Conservation (phyloP, 768 basidiomycete species). For the Cystobasidium tubakii region DNA sequence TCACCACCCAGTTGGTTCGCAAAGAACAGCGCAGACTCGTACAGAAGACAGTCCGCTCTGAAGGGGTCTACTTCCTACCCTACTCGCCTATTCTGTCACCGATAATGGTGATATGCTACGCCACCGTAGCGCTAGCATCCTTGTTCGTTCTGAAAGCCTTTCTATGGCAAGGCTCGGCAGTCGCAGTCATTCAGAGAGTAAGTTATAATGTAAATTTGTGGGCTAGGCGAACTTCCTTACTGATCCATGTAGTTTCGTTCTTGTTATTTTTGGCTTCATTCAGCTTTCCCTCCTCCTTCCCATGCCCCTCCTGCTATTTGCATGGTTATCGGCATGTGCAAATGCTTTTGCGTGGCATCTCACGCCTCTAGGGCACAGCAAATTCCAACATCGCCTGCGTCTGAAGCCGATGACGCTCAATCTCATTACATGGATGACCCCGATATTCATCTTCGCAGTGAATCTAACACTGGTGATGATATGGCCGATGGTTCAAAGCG, state of each 20-base stretch:
- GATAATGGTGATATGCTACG: conserved; percentile 23
- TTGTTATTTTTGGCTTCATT: no score
- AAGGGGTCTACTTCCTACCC: conserved; percentile 22
- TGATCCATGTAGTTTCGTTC: no score
- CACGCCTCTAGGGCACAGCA: conserved; percentile 7
- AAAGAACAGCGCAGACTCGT: conserved; percentile 29
- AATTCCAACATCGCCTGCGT: background rate
- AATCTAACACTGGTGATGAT: background rate
- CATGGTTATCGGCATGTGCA: conserved; percentile 20
- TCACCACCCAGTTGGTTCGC: conserved; percentile 10
- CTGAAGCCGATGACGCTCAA: conserved; percentile 28
- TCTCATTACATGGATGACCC: conserved; percentile 22
- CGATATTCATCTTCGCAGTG: conserved; percentile 2
- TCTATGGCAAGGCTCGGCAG: conserved; percentile 13
- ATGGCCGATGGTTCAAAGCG: background rate
- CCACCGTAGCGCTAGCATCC: background rate
- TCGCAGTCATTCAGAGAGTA: conserved; percentile 25
- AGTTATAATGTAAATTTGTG: no score
- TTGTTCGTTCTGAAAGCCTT: conserved; percentile 25
- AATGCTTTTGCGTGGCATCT: conserved; percentile 37
- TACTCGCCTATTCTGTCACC: conserved; percentile 26
- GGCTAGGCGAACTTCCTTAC: no score
- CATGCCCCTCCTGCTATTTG: conserved; percentile 22
- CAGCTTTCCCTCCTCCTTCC: conserved; percentile 33
- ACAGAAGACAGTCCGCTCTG: background rate